phyloP scores from a whole-genome alignment of 164 flowering plant species.

The Warburgia ugandensis region DNA sequence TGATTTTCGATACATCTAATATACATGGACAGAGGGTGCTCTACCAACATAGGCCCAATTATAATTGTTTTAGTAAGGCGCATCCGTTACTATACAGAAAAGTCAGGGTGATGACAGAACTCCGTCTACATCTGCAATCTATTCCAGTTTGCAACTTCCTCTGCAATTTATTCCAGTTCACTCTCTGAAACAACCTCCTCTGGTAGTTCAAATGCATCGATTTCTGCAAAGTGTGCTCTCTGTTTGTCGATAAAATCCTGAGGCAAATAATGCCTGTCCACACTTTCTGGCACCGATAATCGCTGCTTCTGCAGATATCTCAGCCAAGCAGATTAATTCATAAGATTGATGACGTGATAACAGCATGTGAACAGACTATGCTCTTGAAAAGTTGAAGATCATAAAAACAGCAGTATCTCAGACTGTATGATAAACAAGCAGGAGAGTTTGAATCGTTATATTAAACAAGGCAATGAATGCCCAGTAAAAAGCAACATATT shows the following conservation, averaged over 20 bases:
- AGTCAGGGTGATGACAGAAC: too few species aligned
- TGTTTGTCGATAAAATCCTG: constrained; percentile 49
- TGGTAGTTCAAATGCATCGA: constrained; percentile 57
- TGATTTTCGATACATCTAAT: too few species aligned
- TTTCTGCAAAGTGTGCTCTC: constrained; percentile 50
- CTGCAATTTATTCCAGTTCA: constrained; percentile 40
- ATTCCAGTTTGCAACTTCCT: too few species aligned
- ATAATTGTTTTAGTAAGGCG: too few species aligned
- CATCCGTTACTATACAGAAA: too few species aligned
- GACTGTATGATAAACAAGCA: too few species aligned
- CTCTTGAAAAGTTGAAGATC: neutral
- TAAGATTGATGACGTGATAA: neutral
- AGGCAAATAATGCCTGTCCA: constrained; percentile 10
- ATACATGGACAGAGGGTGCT: too few species aligned
- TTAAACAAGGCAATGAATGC: neutral
- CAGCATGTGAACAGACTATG: neutral
- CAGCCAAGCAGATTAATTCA: neutral
- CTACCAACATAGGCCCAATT: too few species aligned
- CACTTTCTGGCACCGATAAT: constrained; percentile 1
- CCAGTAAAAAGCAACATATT: too few species aligned
- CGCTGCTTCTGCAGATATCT: constrained; percentile 32
- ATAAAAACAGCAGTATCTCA: too few species aligned
- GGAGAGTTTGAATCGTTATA: too few species aligned
- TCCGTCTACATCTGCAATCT: too few species aligned
- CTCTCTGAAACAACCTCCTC: constrained; percentile 45